Evolutionary conservation across 176 grass and related monocot species (phyloP).

Genomic region (Zizania latifolia): DNA sequence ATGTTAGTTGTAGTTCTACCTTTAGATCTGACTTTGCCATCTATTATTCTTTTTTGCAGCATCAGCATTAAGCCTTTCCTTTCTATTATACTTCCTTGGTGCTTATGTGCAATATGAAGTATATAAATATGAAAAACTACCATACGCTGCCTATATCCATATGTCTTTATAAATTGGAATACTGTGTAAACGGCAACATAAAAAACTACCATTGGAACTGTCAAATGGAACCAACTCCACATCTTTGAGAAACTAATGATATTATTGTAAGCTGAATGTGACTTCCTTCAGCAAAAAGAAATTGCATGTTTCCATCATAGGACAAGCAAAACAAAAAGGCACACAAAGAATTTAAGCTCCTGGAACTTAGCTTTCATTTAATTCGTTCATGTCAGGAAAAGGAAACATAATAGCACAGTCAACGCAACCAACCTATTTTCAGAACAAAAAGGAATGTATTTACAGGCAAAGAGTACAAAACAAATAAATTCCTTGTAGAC

Average conservation of each 20-base stretch:
- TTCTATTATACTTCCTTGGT: background rate
- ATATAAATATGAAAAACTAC: background rate
- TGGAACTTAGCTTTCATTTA: background rate
- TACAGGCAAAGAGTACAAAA: slow-evolving; percentile 11
- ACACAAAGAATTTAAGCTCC: background rate
- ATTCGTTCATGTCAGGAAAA: background rate
- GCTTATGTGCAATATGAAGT: slow-evolving; percentile 1
- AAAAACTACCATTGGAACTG: background rate
- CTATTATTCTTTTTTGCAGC: background rate
- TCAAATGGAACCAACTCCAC: background rate
- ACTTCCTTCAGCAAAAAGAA: background rate
- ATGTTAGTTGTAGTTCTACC: background rate
- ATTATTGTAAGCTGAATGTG: background rate
- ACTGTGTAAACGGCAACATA: background rate
- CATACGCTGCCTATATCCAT: background rate
- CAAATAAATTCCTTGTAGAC: background rate
- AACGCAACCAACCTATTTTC: slow-evolving; percentile 6
- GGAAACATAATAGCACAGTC: background rate
- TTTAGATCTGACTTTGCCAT: background rate
- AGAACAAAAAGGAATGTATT: slow-evolving; percentile 3
- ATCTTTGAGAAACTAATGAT: background rate
- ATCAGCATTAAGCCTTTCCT: background rate
- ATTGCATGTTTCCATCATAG: background rate
- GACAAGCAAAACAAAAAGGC: background rate
- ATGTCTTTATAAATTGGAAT: background rate